Percentiles rank a stretch among this genome's conserved stretches.
phyloP scores from a whole-genome alignment of 164 flowering plant species.

The Berberis vulgaris region DNA sequence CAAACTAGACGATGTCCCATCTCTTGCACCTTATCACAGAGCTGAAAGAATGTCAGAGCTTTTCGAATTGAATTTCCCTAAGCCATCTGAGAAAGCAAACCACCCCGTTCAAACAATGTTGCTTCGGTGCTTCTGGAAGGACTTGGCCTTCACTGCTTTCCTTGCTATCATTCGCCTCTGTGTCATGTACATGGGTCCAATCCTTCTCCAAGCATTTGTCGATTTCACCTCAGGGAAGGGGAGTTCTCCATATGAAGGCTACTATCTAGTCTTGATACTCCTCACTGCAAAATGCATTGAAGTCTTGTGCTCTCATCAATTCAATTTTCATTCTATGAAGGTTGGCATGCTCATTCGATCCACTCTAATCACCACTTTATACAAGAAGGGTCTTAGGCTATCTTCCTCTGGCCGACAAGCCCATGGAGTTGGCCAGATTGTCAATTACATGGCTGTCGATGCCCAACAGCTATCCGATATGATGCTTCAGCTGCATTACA shows the following conservation, averaged over 20 bases:
- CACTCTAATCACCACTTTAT: constrained; percentile 66
- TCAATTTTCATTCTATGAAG: constrained; percentile 73
- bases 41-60: constrained; percentile 61
- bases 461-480: constrained; percentile 33
- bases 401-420: constrained; percentile 80
- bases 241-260: constrained; percentile 67
- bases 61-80: constrained; percentile 75
- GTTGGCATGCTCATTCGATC: constrained; percentile 81
- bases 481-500: too few relatives aligned
- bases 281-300: constrained; percentile 65
- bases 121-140: constrained; percentile 81
- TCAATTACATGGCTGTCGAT: constrained; percentile 98
- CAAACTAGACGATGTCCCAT: constrained; percentile 61
- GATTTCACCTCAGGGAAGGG: constrained; percentile 67
- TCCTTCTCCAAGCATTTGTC: constrained; percentile 69
- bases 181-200: constrained; percentile 84
- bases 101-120: constrained; percentile 70
- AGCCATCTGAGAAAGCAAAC: constrained; percentile 40
- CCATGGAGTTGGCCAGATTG: constrained; percentile 94
- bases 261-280: constrained; percentile 59
- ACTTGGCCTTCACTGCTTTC: constrained; percentile 58
- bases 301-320: constrained; percentile 66
- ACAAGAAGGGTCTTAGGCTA: constrained; percentile 76
- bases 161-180: constrained; percentile 58
- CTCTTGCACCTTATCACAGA: constrained; percentile 62